A percentile compares a stretch with the other conserved stretches of the same genome.
Evolutionary conservation across 805 yeast genomes (phyloP).

Genomic region (Yarrowia divulgata): DNA sequence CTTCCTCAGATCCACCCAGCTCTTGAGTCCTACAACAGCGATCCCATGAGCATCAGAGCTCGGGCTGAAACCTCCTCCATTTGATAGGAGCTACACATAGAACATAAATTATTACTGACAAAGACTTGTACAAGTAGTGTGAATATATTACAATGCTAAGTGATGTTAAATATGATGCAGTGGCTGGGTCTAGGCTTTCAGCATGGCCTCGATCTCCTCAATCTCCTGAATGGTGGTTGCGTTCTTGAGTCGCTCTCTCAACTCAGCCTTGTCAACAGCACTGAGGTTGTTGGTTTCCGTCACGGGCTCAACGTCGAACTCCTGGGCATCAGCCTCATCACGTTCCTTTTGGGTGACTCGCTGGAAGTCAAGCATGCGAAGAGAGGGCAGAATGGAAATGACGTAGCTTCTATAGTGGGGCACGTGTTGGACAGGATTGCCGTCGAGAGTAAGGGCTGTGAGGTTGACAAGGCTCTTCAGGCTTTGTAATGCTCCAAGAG

Average conservation of each 20-base stretch:
- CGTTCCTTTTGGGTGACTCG: conserved; percentile 66
- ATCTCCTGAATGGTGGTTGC: conserved; percentile 81
- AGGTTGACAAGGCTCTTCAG: conserved; percentile 55
- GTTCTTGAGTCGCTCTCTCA: conserved; percentile 61
- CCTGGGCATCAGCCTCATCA: conserved; percentile 55
- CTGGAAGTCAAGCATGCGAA: conserved; percentile 71
- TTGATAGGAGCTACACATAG: conserved; percentile 18
- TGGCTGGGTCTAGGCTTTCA: conserved; percentile 47
- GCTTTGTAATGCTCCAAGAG: conserved; percentile 55
- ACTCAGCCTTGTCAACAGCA: conserved; percentile 54
- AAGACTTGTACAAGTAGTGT: neutral
- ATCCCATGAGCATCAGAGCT: conserved; percentile 8
- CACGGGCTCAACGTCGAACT: conserved; percentile 49
- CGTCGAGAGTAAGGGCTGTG: conserved; percentile 58
- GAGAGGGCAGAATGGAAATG: conserved; percentile 67
- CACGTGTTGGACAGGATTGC: conserved; percentile 62
- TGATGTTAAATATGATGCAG: conserved; percentile 27
- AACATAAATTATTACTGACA: conserved; percentile 32
- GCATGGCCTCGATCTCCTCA: conserved; percentile 66
- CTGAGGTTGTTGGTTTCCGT: conserved; percentile 52
- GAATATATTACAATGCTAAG: conserved; percentile 24
- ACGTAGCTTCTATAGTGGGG: conserved; percentile 66
- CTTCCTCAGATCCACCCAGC: conserved; percentile 18
- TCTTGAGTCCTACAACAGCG: conserved; percentile 10
- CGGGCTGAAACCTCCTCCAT: conserved; percentile 13